These are phyloP conservation scores for Starmerella bacillaris DNA, from an alignment of 805 yeast species.

Conservation along the genomic window DNA sequence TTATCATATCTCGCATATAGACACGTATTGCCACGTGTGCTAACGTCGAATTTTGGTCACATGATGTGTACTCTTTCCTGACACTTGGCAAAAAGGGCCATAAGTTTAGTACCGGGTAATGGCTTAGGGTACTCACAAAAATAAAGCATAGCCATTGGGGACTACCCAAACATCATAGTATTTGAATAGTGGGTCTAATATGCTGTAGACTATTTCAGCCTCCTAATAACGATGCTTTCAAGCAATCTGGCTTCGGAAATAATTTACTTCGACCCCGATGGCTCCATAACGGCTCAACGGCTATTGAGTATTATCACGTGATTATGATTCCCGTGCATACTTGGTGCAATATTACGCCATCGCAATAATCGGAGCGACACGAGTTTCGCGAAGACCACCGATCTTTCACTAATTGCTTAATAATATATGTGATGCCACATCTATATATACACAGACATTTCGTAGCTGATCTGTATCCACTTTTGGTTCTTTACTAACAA, in stretches of 20 bases:
- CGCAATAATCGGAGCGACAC: background rate
- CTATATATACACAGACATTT: constrained; percentile 1
- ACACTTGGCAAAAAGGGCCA: constrained; percentile 1
- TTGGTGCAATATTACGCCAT: constrained; percentile 1
- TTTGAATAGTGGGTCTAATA: no score
- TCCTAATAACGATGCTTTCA: no score
- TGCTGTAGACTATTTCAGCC: no score
- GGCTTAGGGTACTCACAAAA: constrained; percentile 1
- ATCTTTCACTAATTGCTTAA: constrained; percentile 1
- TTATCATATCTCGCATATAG: background rate
- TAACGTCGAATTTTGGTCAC: background rate
- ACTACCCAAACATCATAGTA: no score
- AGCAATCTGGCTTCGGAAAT: no score
- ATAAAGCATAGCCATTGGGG: background rate
- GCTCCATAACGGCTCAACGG: no score
- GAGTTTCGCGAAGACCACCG: constrained; percentile 4
- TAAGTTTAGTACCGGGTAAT: background rate
- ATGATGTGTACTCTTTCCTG: no score
- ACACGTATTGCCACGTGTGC: background rate
- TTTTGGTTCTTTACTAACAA: constrained; percentile 19
- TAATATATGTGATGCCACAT: background rate
- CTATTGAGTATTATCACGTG: background rate
- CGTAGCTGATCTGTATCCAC: background rate
- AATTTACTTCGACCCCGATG: no score
- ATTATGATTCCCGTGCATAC: background rate